Evolutionary conservation across 768 basidiomycete species (phyloP).

Genomic region (Boletus patriciae): DNA sequence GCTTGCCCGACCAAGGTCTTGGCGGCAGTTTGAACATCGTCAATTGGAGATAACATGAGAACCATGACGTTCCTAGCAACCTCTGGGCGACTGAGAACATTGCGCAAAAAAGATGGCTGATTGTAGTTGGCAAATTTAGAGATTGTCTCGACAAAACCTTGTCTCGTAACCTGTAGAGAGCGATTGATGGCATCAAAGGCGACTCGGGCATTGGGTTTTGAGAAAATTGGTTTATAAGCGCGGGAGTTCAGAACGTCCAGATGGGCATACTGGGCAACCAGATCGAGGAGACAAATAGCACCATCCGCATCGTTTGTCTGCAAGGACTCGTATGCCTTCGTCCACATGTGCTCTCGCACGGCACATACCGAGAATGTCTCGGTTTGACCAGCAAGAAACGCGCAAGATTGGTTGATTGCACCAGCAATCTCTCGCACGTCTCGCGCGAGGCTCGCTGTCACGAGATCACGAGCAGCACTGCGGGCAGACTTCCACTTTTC

Average conservation of each 20-base stretch:
- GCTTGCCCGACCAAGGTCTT: conserved; percentile 82
- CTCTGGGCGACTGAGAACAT: conserved; percentile 54
- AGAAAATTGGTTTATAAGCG: conserved; percentile 46
- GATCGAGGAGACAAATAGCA: conserved; percentile 55
- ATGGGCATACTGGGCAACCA: conserved; percentile 62
- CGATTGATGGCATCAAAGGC: conserved; percentile 60
- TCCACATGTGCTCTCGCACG: conserved; percentile 68
- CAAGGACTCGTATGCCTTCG: conserved; percentile 57
- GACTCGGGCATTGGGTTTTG: conserved; percentile 29
- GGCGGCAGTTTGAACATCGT: conserved; percentile 69
- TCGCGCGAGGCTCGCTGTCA: conserved; percentile 32
- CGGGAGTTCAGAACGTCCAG: conserved; percentile 58
- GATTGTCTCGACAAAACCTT: conserved; percentile 62
- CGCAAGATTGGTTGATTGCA: conserved; percentile 35
- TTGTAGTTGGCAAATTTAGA: conserved; percentile 66
- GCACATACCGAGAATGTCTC: conserved; percentile 36
- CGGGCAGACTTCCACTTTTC: conserved; percentile 46
- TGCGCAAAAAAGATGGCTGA: conserved; percentile 48
- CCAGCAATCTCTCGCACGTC: conserved; percentile 37
- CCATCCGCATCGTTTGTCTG: conserved; percentile 58
- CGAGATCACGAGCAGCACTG: conserved; percentile 42
- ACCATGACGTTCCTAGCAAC: conserved; percentile 60
- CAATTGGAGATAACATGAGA: conserved; percentile 81
- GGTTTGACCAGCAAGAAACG: conserved; percentile 31
- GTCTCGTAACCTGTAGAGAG: conserved; percentile 55